Evolutionary conservation across 192 early-diverging fungal species (phyloP).

Genomic region (Backusella tuberculispora): DNA sequence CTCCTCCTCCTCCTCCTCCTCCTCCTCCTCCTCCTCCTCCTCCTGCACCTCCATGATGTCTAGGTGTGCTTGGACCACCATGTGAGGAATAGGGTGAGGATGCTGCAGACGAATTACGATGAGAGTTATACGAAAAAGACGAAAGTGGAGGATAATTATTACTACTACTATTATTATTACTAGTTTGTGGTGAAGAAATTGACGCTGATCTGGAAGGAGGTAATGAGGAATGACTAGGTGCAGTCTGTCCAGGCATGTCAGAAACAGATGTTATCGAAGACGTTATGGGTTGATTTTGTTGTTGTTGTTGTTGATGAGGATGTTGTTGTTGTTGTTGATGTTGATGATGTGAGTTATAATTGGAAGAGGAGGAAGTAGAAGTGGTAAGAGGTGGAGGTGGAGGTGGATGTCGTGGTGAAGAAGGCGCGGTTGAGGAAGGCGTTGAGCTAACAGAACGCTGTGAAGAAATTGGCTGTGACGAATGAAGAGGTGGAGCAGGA

Average conservation of each 20-base stretch:
- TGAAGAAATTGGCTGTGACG: background rate
- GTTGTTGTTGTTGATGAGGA: background rate
- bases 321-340: background rate
- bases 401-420: constrained; percentile 14
- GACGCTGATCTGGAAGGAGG: background rate
- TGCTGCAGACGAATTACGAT: constrained; percentile 7
- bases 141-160: background rate
- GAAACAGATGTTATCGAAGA: background rate
- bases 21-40: too few species aligned
- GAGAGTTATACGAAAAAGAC: background rate
- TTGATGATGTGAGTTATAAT: background rate
- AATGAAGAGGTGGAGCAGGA: background rate
- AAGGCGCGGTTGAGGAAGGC: constrained; percentile 7
- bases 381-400: background rate
- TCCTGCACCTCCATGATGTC: background rate
- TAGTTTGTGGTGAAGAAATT: background rate
- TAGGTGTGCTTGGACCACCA: background rate
- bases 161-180: background rate
- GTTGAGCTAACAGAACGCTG: constrained; percentile 1
- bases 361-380: background rate
- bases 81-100: constrained; percentile 3
- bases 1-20: too few species aligned
- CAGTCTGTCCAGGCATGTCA: background rate
- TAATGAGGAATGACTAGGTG: background rate
- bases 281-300: background rate